phyloP scores from a whole-genome alignment of 2,329 filamentous ascomycete genomes.

The Seiridium cupressi region DNA sequence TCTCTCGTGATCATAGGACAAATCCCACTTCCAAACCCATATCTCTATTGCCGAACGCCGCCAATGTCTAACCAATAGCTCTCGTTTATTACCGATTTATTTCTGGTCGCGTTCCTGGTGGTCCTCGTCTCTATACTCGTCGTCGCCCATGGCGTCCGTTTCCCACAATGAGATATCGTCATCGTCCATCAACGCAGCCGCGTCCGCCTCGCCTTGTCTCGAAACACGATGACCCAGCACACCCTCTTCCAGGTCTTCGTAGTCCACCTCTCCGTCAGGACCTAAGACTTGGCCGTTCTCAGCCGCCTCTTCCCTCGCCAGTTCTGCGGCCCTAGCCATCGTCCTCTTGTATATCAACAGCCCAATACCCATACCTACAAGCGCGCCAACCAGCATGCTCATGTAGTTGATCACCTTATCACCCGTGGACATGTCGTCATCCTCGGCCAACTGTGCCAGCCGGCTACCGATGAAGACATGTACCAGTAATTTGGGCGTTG shows the following conservation, averaged over 20 bases:
- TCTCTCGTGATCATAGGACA: too few relatives aligned
- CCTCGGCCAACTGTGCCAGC: slow-evolving; percentile 80
- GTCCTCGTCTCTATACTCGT: slow-evolving; percentile 19
- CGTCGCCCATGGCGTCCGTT: slow-evolving; percentile 31
- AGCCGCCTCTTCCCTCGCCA: slow-evolving; percentile 45
- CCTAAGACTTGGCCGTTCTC: slow-evolving; percentile 31
- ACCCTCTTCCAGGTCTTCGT: slow-evolving; percentile 44
- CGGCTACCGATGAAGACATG: slow-evolving; percentile 90
- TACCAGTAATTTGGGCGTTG: slow-evolving; percentile 83
- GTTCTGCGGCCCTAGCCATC: slow-evolving; percentile 60
- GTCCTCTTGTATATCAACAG: slow-evolving; percentile 79
- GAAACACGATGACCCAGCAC: slow-evolving; percentile 27
- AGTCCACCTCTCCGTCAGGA: slow-evolving; percentile 24
- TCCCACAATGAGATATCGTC: slow-evolving; percentile 61
- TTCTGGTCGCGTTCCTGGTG: slow-evolving; percentile 4
- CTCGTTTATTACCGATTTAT: too few relatives aligned
- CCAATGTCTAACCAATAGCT: neutral
- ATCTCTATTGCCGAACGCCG: neutral
- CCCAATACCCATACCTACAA: slow-evolving; percentile 73
- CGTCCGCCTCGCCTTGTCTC: slow-evolving; percentile 43
- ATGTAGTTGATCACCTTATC: slow-evolving; percentile 83
- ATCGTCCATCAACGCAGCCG: slow-evolving; percentile 55
- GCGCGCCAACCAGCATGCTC: slow-evolving; percentile 70
- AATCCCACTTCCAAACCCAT: too few relatives aligned
- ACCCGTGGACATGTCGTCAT: slow-evolving; percentile 75